Evolutionary conservation across 768 basidiomycete genomes (phyloP), one percentile per base, ranked within the genome.

Genomic region (Fibroporia radiculosa): DNA sequence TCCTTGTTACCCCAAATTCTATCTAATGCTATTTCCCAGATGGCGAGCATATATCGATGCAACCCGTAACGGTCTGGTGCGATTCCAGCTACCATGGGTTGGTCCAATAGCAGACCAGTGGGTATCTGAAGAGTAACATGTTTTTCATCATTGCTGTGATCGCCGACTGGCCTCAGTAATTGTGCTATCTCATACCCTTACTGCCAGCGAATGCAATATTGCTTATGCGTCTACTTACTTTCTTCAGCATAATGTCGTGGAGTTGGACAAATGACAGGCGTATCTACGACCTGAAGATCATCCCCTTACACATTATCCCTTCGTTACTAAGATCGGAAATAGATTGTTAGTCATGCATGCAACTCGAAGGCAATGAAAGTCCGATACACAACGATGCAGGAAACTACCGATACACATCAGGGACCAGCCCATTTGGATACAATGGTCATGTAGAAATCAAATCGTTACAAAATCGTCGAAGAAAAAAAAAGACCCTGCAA

Each of bases 41-140:
- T 63, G 66, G 52, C 66, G 66, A 48, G 75, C 79, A 22, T 82
- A 75, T 50, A 60, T 64, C 4, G 75, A 77, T 52, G 79, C 78
- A 1, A 66, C 71, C 1, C 68, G 66, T 25, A 68, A 73, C 40
- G 72, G 68, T 16, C 63, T 82, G n/a, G 56, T 72, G 20, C 70
- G 75, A 41, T 86, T 69, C 58, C 74, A 75, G 52, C 58, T 84
- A 36, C 86, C 85, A 11, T 63, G 66, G 42, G 70, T 85, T 13
- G 86, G 85, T 3, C 64, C 68, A 19, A 58, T 84, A 11, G 86
- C 84, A 12, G 82, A 83, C 49, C 64, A 68, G 46, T 87, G 84
- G 82, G 68, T 88, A 10, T 64, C 66, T 8, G 83, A 81, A 48
- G 84, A 85, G 57, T 80, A 42, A 27, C 2, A 6, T 22, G 38